Evolutionary conservation across 1,284 basidiomycete genomes (phyloP).

Genomic region (Ceratobasidium sp.): DNA sequence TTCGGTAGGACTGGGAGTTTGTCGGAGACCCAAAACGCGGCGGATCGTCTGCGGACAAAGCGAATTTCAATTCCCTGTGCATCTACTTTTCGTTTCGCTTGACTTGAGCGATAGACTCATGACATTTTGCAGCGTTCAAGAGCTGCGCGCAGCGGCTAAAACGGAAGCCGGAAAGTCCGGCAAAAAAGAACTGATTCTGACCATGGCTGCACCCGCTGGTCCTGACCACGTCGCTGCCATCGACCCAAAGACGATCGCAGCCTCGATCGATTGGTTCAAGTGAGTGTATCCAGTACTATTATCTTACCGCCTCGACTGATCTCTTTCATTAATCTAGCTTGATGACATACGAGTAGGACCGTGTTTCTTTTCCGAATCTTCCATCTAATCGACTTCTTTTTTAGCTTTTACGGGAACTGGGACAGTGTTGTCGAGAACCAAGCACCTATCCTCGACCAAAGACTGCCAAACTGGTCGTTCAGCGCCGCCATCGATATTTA

Average conservation of each 20-base stretch:
- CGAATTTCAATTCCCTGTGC: slow-evolving; percentile 22
- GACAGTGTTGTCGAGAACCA: slow-evolving; percentile 20
- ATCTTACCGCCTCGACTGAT: background rate
- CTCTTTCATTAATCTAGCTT: background rate
- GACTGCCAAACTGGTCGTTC: slow-evolving; percentile 24
- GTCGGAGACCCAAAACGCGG: slow-evolving; percentile 28
- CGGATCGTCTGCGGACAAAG: slow-evolving; percentile 22
- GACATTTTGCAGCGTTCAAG: background rate
- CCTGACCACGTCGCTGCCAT: background rate
- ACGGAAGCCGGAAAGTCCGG: background rate
- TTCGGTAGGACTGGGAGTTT: slow-evolving; percentile 21
- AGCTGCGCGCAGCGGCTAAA: background rate
- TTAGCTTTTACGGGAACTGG: slow-evolving; percentile 40
- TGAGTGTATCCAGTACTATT: background rate
- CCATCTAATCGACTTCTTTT: background rate
- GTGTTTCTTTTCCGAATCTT: too few relatives aligned
- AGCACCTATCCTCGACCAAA: slow-evolving; percentile 21
- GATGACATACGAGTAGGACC: slow-evolving; percentile 19
- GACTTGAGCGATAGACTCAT: too few relatives aligned
- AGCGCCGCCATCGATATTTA: slow-evolving; percentile 10
- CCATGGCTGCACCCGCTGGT: slow-evolving; percentile 6
- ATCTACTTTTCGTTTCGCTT: background rate
- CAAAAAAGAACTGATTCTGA: background rate
- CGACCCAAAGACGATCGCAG: slow-evolving; percentile 14
- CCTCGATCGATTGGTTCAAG: slow-evolving; percentile 20